Percentiles rank a stretch among this genome's conserved stretches.
Conservation (phyloP, 2,329 filamentous ascomycete species). For the Phialophora expanda region DNA sequence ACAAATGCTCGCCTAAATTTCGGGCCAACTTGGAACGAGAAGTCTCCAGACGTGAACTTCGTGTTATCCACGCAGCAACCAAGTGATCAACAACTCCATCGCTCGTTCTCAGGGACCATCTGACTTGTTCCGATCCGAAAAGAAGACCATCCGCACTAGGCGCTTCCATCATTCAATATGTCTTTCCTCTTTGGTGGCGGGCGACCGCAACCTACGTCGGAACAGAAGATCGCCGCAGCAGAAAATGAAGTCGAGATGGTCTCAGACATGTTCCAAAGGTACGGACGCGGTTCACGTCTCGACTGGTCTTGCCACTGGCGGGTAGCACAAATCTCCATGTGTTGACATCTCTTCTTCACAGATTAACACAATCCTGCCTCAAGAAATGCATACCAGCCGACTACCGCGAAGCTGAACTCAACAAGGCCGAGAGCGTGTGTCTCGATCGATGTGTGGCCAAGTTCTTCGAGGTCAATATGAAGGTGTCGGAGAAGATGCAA, state of each 20-base stretch:
- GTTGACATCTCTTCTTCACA: constrained; percentile 46
- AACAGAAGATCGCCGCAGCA: constrained; percentile 95
- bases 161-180: constrained; percentile 52
- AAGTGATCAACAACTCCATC: not conserved
- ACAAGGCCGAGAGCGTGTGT: constrained; percentile 98
- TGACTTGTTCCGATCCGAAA: not conserved
- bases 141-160: not conserved
- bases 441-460: constrained; percentile 96
- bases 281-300: constrained; percentile 41
- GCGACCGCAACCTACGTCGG: constrained; percentile 84
- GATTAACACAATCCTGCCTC: constrained; percentile 85
- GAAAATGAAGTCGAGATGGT: constrained; percentile 96
- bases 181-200: constrained; percentile 73
- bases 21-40: constrained; percentile 25
- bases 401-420: constrained; percentile 95
- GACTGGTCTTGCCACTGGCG: not conserved
- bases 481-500: constrained; percentile 96
- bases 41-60: constrained; percentile 5
- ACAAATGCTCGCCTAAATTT: constrained; percentile 41
- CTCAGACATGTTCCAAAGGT: constrained; percentile 98
- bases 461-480: constrained; percentile 98
- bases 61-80: constrained; percentile 2
- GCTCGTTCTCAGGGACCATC: not conserved
- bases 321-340: not conserved
- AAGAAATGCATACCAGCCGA: constrained; percentile 90